Percentiles rank a stretch among this genome's conserved stretches.
phyloP scores from a whole-genome alignment of 1,139 yeast species.

The Meyerozyma guilliermondii region DNA sequence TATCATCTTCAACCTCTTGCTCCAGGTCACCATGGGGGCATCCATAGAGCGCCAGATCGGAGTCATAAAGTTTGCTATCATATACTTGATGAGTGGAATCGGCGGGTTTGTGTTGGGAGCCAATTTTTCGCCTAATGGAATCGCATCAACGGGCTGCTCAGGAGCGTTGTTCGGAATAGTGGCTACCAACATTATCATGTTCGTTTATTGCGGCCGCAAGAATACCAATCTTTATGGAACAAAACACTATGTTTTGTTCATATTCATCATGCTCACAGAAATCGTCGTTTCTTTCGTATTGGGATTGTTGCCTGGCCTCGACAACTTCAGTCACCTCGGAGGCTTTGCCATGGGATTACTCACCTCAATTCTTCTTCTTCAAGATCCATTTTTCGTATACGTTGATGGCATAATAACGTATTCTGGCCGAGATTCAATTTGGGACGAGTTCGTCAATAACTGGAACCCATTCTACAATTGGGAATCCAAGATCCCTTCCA shows the following conservation, averaged over 20 bases:
- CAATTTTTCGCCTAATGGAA: constrained; percentile 65
- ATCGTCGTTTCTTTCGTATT: constrained; percentile 56
- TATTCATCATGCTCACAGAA: constrained; percentile 50
- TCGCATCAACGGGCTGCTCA: constrained; percentile 71
- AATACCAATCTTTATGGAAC: constrained; percentile 41
- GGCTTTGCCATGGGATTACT: constrained; percentile 66
- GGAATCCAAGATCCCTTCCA: constrained; percentile 27
- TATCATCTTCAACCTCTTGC: constrained; percentile 56
- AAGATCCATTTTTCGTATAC: constrained; percentile 54
- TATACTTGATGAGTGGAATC: constrained; percentile 60
- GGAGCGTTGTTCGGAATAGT: constrained; percentile 71
- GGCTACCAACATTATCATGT: constrained; percentile 55
- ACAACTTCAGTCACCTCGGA: constrained; percentile 74
- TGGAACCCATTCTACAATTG: constrained; percentile 38
- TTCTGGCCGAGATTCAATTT: constrained; percentile 29
- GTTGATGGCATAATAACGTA: constrained; percentile 38
- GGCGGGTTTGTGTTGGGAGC: constrained; percentile 69
- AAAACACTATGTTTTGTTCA: constrained; percentile 37
- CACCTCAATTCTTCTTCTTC: constrained; percentile 46
- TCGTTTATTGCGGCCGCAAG: constrained; percentile 51
- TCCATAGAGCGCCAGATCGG: constrained; percentile 62
- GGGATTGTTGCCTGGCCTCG: constrained; percentile 71
- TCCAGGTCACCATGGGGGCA: constrained; percentile 60
- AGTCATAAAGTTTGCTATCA: constrained; percentile 45
- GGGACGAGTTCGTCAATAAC: constrained; percentile 37